Evolutionary conservation across 345 rosid species (phyloP), one percentile per base, ranked within the genome.

Genomic region (Gossypium mustelinum): DNA sequence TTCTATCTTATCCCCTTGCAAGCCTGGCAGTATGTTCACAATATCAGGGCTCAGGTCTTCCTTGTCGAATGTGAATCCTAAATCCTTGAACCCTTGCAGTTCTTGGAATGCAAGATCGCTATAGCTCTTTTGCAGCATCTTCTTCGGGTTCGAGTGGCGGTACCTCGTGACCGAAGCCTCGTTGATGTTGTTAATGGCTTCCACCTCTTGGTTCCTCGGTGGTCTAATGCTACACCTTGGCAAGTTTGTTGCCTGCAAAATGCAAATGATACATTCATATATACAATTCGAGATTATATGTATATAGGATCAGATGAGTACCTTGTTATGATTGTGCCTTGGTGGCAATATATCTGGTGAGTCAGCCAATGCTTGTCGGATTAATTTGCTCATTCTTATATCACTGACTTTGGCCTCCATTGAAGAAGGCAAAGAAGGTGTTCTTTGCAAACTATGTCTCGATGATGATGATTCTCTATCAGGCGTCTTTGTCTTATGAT

Each of bases 371-470:
- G 94, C 92, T 64, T 84, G 85, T 52, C 82, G 86, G 67, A 87
- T 90, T 82, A 90, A 80, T 78, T 73, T 79, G 51, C 94, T 86
- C 89, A 90, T 84, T 68, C 86, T 77, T n/a, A 81, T 75, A 29
- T 88, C 88, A 61, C 74, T 75, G 2, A 60, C 64, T 65, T 76
- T 79, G 67, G 68, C 74, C 50, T 74, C 61, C 1, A 85, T 68
- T 79, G 64, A 63, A 67, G 72, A 76, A 22, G 90, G 88, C 60
- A 88, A 73, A 27, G 94, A 85, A 55, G 89, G 90, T 27, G 86
- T 72, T 74, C 88, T 86, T 1, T 75, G 77, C 75, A 88, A 74
- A 61, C 50, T 81, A 60, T 11, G 55, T 63, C n/a, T 18, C 1
- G 56, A 58, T 10, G 72, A 17, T 34, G 41, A 34, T 34, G 41